Evolutionary conservation across 2,329 filamentous ascomycete species (phyloP).

Genomic region (Pseudopyricularia javanii): DNA sequence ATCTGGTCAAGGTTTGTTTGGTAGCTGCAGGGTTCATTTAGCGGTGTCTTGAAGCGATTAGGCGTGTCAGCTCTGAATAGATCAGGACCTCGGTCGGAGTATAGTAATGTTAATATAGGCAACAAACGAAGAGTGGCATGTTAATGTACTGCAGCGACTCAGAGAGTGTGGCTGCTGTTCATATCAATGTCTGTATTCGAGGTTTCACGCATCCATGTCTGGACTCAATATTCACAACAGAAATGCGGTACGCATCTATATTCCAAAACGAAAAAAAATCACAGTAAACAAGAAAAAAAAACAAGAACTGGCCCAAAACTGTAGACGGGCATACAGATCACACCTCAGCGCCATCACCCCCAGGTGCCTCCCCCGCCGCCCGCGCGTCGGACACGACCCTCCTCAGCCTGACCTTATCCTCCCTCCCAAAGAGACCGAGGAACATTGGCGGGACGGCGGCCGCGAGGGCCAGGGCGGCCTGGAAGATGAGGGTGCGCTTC

Average conservation of each 20-base stretch:
- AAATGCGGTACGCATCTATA: no score
- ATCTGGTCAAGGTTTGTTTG: no score
- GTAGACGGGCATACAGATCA: not conserved
- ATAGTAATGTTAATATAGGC: not conserved
- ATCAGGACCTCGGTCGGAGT: no score
- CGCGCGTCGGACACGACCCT: conserved; percentile 32
- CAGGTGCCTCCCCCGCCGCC: not conserved
- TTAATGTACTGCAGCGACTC: not conserved
- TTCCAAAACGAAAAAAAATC: no score
- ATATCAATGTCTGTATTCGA: no score
- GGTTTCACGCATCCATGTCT: no score
- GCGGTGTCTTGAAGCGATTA: no score
- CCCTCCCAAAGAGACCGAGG: conserved; percentile 57
- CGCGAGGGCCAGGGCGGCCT: conserved; percentile 56
- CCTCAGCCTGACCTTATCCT: conserved; percentile 34
- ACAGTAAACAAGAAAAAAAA: no score
- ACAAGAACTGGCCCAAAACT: not conserved
- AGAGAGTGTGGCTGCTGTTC: no score
- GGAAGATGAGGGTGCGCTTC: conserved; percentile 64
- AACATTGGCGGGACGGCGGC: conserved; percentile 56
- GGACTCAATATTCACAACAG: not conserved
- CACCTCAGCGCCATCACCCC: not conserved
- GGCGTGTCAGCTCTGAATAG: not conserved
- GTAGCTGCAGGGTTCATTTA: no score
- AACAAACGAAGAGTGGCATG: not conserved